Base-by-base conservation (phyloP, 192 early-diverging fungal species). In the Entomortierella beljakovae region DNA sequence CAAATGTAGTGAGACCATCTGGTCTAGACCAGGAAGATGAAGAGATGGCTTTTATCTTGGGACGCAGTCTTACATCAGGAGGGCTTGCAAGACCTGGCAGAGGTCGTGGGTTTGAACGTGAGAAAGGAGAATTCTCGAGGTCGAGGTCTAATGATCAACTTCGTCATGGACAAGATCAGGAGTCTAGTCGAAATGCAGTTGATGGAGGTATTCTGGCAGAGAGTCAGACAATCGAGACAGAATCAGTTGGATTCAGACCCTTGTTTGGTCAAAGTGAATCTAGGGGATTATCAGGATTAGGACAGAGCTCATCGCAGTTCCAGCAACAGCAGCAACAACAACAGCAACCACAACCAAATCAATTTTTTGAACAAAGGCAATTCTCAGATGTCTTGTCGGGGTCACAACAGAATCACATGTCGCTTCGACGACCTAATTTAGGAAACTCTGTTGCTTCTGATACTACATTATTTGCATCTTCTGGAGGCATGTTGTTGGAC, bases 61-160 rank as follows among this genome's bases (percentile, higher is more conserved):
- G 72, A n/a, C 72, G 50, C 40, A 75, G 72, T 46, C 31, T 75
- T 26, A 67, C 72, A 2, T 66, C 72, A 1, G 72, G 72, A 26
- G 72, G 72, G 7, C 31, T 75, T 5, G 72, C 38, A 16, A 57
- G 72, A 1, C 40, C 72, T 13, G 50, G 49, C 4, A 55, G 68
- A 3, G 59, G 62, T 49, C 70, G 70, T 37, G 70, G 54, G 37
- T 31, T 63, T 9, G 56, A 59, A 2, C 49, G 64, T 9, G 42
- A 53, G n/a, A 53, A 43, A 4, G 48, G 49, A 15, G 70, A 72
- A 9, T 42, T 63, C 34, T 33, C 48, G 56, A 37, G 57, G 13
- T 64, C 63, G 38, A 56, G 55, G 48, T 51, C 50, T 3, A 46
- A 55, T 23, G 57, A 31, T 40, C 43, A 46, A 38, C 37, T 8